Evolutionary conservation across 371 early-diverging fungal genomes (phyloP).

Genomic region (Mucor saturninus): DNA sequence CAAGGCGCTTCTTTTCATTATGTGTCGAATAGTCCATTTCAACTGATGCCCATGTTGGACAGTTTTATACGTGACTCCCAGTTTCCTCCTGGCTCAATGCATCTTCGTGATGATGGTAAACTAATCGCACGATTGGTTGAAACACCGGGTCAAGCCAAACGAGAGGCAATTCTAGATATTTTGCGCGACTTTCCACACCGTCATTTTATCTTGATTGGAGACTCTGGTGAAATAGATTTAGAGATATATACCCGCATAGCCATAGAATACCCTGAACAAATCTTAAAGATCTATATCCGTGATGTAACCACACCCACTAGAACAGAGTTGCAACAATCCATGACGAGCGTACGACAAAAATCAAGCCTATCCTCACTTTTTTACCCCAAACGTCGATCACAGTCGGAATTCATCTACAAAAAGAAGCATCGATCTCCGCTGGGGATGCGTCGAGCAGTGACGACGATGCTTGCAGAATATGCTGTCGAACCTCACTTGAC

Average conservation of each 20-base stretch:
- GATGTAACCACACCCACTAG: conserved; percentile 63
- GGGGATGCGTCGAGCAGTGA: conserved; percentile 23
- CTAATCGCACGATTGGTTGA: conserved; percentile 40
- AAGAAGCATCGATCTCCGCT: conserved; percentile 14
- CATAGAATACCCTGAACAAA: conserved; percentile 60
- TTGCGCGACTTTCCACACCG: conserved; percentile 80
- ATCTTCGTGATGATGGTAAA: conserved; percentile 64
- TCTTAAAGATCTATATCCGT: conserved; percentile 85
- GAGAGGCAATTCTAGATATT: conserved; percentile 61
- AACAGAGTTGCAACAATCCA: conserved; percentile 1
- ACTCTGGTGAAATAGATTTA: conserved; percentile 89
- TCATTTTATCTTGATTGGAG: conserved; percentile 87
- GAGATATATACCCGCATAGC: conserved; percentile 79
- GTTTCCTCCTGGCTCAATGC: conserved; percentile 86
- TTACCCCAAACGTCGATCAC: conserved; percentile 12
- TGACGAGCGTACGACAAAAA: neutral
- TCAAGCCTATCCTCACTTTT: conserved; percentile 7
- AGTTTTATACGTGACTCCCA: conserved; percentile 67
- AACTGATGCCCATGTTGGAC: conserved; percentile 76
- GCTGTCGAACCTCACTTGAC: conserved; percentile 28
- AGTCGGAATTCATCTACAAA: conserved; percentile 3
- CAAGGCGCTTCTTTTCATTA: conserved; percentile 85
- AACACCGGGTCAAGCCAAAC: conserved; percentile 58
- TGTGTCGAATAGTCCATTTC: conserved; percentile 91
- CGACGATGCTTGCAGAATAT: conserved; percentile 20